Percentiles rank a stretch among this genome's conserved stretches.
These are phyloP conservation scores for Periconia sp. DNA, from an alignment of 2,329 filamentous ascomycete genomes.

Conservation along the genomic window DNA sequence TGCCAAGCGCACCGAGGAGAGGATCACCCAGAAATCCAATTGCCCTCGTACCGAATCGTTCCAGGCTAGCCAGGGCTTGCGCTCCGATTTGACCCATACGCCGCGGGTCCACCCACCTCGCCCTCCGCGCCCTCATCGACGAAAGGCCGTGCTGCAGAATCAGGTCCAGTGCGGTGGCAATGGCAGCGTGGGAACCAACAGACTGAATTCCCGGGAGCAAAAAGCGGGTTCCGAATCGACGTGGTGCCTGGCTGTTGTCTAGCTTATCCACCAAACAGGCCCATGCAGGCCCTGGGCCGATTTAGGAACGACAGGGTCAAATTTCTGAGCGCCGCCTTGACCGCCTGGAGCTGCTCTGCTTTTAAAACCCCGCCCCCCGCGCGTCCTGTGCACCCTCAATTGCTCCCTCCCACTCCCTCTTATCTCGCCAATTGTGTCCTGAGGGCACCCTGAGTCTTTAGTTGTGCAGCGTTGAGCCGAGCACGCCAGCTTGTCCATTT, in stretches of 20 bases:
- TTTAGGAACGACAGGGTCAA: conserved; percentile 4
- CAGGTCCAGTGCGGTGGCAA: conserved; percentile 13
- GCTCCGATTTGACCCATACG: neutral
- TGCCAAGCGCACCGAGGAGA: neutral
- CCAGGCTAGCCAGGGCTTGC: neutral
- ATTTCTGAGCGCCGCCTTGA: conserved; percentile 6
- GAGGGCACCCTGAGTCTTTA: neutral
- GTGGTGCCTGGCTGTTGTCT: conserved; percentile 5
- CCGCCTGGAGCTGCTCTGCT: conserved; percentile 9
- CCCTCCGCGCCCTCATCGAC: neutral
- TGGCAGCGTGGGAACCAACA: neutral
- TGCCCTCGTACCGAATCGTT: too few relatives aligned
- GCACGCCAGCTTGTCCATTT: neutral
- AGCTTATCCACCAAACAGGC: too few relatives aligned
- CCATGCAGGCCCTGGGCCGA: conserved; percentile 5
- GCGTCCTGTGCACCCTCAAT: conserved; percentile 1
- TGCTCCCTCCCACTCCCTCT: neutral
- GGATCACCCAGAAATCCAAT: neutral
- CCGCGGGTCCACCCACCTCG: neutral
- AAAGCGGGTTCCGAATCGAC: neutral
- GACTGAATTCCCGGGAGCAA: neutral
- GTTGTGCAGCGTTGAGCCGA: conserved; percentile 1
- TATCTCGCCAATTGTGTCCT: neutral
- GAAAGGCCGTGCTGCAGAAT: conserved; percentile 1
- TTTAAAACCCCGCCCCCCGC: conserved; percentile 11